Conservation (phyloP, 306 rosid genomes). For the Oxytropis ochrocephala region DNA sequence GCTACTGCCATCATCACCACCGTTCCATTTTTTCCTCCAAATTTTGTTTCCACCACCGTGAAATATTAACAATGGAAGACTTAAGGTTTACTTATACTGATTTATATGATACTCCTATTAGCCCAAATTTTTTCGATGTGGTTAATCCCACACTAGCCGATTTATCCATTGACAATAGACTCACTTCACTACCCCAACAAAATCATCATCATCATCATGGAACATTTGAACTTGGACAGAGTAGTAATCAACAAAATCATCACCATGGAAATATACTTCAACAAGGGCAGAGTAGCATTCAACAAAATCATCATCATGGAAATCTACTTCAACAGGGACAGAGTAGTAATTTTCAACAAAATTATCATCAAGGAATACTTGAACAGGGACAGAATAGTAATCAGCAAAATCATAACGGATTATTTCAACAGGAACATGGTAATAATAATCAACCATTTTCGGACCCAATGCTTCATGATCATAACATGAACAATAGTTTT, state of each 20-base stretch:
- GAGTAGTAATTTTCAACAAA: not conserved
- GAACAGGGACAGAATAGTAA: not conserved
- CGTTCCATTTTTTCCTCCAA: not conserved
- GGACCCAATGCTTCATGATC: constrained; percentile 11
- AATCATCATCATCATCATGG: not conserved
- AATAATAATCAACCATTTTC: not conserved
- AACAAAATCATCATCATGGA: too few species aligned
- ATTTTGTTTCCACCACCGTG: not conserved
- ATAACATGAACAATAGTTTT: not conserved
- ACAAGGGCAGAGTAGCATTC: not conserved
- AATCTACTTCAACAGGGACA: too few species aligned
- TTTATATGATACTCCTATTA: constrained; percentile 11
- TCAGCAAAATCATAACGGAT: not conserved
- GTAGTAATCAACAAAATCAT: not conserved
- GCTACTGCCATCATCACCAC: constrained; percentile 4
- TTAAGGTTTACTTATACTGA: constrained; percentile 15
- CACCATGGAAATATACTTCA: not conserved
- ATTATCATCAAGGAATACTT: not conserved
- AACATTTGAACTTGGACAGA: not conserved
- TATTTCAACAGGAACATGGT: not conserved
- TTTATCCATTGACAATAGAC: not conserved
- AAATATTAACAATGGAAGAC: constrained; percentile 25
- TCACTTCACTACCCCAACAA: not conserved
- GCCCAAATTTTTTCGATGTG: constrained; percentile 8
- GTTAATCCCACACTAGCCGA: constrained; percentile 18